Evolutionary conservation across 192 early-diverging fungal species (phyloP), one percentile per base, ranked within the genome.

Genomic region (Dispira parvispora): DNA sequence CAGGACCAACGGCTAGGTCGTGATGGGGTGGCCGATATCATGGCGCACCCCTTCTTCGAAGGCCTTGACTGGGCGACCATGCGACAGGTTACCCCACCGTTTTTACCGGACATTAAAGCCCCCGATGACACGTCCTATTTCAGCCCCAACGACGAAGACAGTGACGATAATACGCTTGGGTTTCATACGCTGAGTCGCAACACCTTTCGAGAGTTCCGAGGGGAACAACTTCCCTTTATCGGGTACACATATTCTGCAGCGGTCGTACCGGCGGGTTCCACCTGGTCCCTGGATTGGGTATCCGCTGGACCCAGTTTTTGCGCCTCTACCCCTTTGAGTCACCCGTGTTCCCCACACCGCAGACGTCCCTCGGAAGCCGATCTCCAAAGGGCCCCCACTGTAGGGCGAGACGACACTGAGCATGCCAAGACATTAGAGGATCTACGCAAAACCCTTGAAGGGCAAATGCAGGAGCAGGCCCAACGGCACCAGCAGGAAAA

Each of bases 111-210:
- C n/a, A 77, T 93, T n/a, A 81, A 75, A 62, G 80, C 89, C 18
- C 83, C 87, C 21, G 87, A 90, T 38, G 92, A 96, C 65, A 96
- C 89, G 0, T 83, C 84, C 44, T 91, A 92, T 68, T 96, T 96
- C 77, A 80, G 85, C 60, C 81, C 85, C 58, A 79, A 84, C 58
- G 89, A 89, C 55, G 88, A 90, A 21, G 73, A 83, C 57, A 83
- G 75, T 23, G 74, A 78, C 23, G 75, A 75, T 46, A 67, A 73
- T 38, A 70, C 57, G 61, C 75, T 56, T 52, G 69, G 60, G 63
- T 76, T 68, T 60, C 68, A 53, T 62, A 80, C 65, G 44, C 73
- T 72, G 16, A 73, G 77, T 28, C 71, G 74, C 67, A 70, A 69
- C 66, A 75, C 71, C 28, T 68, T 76, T 27, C 73, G 78, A 43